Percentiles rank a stretch among this genome's conserved stretches.
Evolutionary conservation across 805 yeast species (phyloP).

Genomic region (Suhomyces sp.): DNA sequence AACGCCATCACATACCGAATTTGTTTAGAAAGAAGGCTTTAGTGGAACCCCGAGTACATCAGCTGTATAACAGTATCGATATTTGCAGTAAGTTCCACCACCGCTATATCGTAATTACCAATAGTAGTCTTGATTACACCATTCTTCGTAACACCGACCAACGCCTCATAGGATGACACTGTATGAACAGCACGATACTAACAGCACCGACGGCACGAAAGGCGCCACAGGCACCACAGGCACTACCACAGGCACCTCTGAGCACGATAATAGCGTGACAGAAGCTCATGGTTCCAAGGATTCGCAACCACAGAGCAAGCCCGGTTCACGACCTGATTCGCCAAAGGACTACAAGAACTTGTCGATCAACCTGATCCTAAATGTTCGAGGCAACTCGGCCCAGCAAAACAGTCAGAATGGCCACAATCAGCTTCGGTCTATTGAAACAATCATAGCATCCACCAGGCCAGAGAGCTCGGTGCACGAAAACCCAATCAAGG

Average conservation of each 20-base stretch:
- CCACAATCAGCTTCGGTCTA: not conserved
- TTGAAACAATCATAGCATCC: not conserved
- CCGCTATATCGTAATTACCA: not conserved
- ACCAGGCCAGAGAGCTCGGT: not conserved
- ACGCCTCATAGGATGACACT: not conserved
- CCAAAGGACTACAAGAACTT: slow-evolving; percentile 9
- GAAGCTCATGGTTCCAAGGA: not conserved
- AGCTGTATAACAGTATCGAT: not conserved
- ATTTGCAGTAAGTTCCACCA: not conserved
- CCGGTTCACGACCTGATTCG: slow-evolving; percentile 1
- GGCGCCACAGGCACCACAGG: not conserved
- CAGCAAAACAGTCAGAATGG: not conserved
- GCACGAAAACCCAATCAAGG: not conserved
- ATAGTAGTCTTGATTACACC: not conserved
- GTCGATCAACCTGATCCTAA: slow-evolving; percentile 9
- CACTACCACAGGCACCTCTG: not conserved
- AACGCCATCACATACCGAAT: not conserved
- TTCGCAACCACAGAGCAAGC: not conserved
- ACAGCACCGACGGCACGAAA: not conserved
- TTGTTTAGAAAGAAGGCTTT: not conserved
- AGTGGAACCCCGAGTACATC: not conserved
- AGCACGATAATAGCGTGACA: not conserved
- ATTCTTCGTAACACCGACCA: not conserved
- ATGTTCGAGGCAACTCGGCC: not conserved
- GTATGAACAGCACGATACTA: not conserved